These are phyloP conservation scores for Carex parvula DNA, from an alignment of 176 grass and related monocot genomes.

Conservation along the genomic window DNA sequence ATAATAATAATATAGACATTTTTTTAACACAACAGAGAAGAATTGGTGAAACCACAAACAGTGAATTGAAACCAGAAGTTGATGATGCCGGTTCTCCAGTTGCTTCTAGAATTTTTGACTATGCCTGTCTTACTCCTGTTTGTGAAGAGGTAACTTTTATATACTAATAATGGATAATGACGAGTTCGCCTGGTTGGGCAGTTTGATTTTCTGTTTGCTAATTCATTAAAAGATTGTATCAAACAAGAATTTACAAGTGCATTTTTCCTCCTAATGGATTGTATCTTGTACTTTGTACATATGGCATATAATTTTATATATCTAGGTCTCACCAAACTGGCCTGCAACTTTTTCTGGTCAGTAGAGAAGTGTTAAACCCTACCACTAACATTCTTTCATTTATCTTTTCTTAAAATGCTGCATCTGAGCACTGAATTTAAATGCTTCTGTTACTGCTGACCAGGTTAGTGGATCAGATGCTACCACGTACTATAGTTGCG, in stretches of 20 bases:
- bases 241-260: not conserved
- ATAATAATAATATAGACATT: not conserved
- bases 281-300: not conserved
- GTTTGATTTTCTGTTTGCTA: not conserved
- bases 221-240: not conserved
- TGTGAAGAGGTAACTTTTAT: constrained; percentile 23
- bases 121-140: constrained; percentile 16
- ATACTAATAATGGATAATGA: not conserved
- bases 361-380: not conserved
- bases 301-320: not conserved
- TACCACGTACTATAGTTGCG: constrained; percentile 40
- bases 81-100: constrained; percentile 8
- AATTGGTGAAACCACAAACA: not conserved
- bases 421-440: not conserved
- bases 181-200: not conserved
- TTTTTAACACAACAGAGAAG: constrained; percentile 1
- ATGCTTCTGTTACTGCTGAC: not conserved
- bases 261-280: not conserved
- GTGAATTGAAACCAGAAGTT: not conserved
- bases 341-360: not conserved
- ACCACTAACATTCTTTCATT: not conserved
- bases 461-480: constrained; percentile 66
- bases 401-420: not conserved
- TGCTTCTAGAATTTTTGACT: not conserved
- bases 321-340: not conserved